A percentile compares a stretch with the other conserved stretches of the same genome.
Evolutionary conservation across 164 flowering plant species (phyloP).

Genomic region (Pachysandra terminalis): DNA sequence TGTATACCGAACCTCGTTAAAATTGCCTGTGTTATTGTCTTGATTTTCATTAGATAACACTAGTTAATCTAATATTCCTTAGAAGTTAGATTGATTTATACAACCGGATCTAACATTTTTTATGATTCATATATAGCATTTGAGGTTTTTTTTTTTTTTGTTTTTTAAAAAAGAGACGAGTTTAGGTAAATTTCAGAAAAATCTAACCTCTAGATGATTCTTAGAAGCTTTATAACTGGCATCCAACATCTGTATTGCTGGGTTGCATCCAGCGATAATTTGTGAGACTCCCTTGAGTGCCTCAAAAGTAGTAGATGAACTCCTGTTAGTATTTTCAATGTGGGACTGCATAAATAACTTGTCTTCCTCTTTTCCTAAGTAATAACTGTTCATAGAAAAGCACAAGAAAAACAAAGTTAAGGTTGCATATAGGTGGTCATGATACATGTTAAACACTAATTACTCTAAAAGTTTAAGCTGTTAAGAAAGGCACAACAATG

Average conservation of each 20-base stretch:
- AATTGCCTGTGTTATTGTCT: no score
- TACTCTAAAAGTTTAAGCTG: no score
- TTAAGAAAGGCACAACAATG: no score
- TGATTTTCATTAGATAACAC: no score
- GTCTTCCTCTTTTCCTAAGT: slow-evolving; percentile 94
- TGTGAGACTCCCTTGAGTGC: slow-evolving; percentile 64
- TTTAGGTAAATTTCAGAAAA: slow-evolving; percentile 66
- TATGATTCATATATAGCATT: no score
- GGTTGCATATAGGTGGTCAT: no score
- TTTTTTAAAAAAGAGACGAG: slow-evolving; percentile 52
- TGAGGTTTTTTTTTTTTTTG: no score
- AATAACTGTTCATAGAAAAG: slow-evolving; percentile 39
- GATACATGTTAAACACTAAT: no score
- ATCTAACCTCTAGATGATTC: slow-evolving; percentile 49
- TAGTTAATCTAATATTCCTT: no score
- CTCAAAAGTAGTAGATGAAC: slow-evolving; percentile 77
- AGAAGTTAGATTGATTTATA: no score
- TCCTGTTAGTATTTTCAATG: slow-evolving; percentile 72
- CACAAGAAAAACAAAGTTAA: background rate
- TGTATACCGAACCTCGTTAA: no score
- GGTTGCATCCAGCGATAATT: slow-evolving; percentile 67
- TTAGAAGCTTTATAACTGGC: slow-evolving; percentile 73
- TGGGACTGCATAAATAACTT: slow-evolving; percentile 88
- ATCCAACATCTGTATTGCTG: slow-evolving; percentile 91
- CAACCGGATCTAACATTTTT: no score